These are phyloP conservation scores for Pyricularia grisea DNA, from an alignment of 2,329 filamentous ascomycete species.

Conservation along the genomic window DNA sequence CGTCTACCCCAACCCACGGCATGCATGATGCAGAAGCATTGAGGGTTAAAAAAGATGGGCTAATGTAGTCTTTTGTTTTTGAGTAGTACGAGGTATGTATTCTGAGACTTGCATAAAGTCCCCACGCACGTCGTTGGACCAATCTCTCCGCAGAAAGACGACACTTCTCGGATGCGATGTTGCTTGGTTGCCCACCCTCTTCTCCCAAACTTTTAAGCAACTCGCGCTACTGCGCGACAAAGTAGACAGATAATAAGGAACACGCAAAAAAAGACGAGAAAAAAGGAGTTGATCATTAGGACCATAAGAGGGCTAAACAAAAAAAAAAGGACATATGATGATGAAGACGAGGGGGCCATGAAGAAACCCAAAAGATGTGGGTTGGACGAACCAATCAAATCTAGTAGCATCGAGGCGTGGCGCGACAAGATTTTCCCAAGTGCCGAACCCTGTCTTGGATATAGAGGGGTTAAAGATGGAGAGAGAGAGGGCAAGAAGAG, in stretches of 20 bases:
- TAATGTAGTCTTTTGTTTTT: neutral
- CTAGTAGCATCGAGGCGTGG: neutral
- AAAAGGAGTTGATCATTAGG: neutral
- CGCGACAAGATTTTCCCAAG: neutral
- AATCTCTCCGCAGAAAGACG: neutral
- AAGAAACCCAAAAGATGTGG: neutral
- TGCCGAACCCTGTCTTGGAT: neutral
- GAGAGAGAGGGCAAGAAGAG: neutral
- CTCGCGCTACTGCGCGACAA: neutral
- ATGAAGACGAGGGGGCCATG: neutral
- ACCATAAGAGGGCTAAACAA: neutral
- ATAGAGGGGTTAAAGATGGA: neutral
- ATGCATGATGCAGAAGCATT: conserved; percentile 1
- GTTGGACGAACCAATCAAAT: neutral
- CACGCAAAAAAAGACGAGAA: conserved; percentile 20
- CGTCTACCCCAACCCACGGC: conserved; percentile 4
- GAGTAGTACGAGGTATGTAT: neutral
- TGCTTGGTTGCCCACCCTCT: neutral
- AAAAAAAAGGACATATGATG: neutral
- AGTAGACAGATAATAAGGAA: neutral
- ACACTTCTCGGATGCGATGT: neutral
- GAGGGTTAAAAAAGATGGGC: neutral
- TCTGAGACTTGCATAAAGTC: neutral
- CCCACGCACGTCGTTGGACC: neutral
- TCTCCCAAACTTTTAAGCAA: neutral